Evolutionary conservation across 768 basidiomycete genomes (phyloP), one percentile per base, ranked within the genome.

Genomic region (Cytidiella melzeri): DNA sequence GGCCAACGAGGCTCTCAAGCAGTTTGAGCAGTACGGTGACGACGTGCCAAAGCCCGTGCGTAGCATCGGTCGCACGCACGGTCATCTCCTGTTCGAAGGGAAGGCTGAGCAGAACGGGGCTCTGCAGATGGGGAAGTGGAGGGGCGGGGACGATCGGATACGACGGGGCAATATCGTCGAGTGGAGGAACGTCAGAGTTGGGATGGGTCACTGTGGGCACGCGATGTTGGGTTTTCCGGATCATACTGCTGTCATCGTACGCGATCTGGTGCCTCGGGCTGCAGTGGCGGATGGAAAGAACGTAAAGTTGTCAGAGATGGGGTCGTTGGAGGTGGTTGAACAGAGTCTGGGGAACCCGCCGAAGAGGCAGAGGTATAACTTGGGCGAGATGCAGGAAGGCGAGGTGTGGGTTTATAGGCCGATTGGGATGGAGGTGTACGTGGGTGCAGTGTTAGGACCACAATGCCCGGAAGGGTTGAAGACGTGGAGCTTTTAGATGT

Each of bases 341-440:
- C 80, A 82, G 59, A 72, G 73, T 37, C 64, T 69, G 53, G 70
- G 71, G 3, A 59, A 58, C 26, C 66, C 67, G 15, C 79, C 79
- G 26, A 53, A 60, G 48, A 56, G 67, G 36, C 54, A 52, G 34
- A 68, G 61, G 15, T 80, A 80, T 57, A 71, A 74, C 52, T 60
- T 80, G 50, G 57, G 58, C 19, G 62, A 61, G 40, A 61, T 82
- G 45, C 65, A 70, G 52, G 63, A 69, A 54, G 79, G 79, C 3
- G 76, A 79, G 61, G 62, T 81, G 47, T 80, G 79, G 79, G 72
- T 80, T 24, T 80, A 80, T 55, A 59, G 79, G 30, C 77, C 78
- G 5, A 67, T 77, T 24, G 56, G 68, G n/a, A 68, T 75, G 68
- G 53, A 65, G 55, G 58, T 42, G 43, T 67, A 67, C 47, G 46